Evolutionary conservation across 192 early-diverging fungal species (phyloP), one percentile per base, ranked within the genome.

Genomic region (Gaertneriomyces sp.): DNA sequence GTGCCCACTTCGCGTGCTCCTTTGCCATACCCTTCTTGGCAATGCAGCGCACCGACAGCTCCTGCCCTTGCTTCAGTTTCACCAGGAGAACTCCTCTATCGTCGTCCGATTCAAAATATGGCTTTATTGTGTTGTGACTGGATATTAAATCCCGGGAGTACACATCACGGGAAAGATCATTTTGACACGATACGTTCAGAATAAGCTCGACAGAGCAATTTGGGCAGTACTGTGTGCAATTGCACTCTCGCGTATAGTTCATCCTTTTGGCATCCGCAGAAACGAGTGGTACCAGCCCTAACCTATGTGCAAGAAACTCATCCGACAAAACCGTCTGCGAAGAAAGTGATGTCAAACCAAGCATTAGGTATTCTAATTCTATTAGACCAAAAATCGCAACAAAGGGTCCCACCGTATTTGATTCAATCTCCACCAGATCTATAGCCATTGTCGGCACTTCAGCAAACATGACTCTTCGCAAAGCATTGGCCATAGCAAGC

Each of bases 361-460:
- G 25, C 25, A 33, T 33, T 33, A 33, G 25, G 25, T 33, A 2
- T 33, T 33, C 25, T 33, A 2, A 33, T 33, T 33, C 25, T 33
- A 33, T 0, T 33, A 33, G 25, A 33, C 25, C 25, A 1, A 33
- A 0, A 2, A 33, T 33, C 25, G 12, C 2, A 49, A 2, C 1
- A 49, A 12, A 17, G 47, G 2, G 47, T n/a, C 66, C 1, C 50
- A 81, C 76, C 39, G 91, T 91, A 79, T 98, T 98, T 8, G 81
- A 84, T 58, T 93, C 89, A 71, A 98, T 90, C 67, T 97, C 89
- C 14, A 98, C 96, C 81, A 96, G 82, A 68, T 98, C 96, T 55
- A 98, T 97, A 5, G 96, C 96, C 71, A 98, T 93, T 5, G 96
- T 98, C 10, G 94, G 91, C 17, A 98, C 94, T 71, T 98, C 96